Conservation (phyloP, 164 flowering plant species). For the Nelumbo lutea region DNA sequence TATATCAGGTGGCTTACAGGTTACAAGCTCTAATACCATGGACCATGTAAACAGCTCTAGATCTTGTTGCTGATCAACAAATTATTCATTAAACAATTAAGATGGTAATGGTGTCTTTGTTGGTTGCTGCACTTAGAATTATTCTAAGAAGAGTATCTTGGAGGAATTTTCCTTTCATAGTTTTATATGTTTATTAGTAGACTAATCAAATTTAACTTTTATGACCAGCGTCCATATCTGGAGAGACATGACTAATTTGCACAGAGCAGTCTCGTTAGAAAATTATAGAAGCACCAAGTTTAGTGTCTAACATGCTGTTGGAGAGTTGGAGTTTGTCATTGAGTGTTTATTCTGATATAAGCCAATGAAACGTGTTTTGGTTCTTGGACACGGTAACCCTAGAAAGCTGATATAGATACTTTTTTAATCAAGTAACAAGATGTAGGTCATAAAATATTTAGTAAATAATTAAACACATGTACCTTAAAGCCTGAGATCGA, state of each 20-base stretch:
- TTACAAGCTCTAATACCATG: too few species aligned
- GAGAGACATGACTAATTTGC: background rate
- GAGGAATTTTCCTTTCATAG: too few species aligned
- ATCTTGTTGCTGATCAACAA: too few species aligned
- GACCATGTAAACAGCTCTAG: too few species aligned
- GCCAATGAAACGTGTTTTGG: background rate
- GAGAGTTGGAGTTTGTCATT: background rate
- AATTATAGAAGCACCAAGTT: background rate
- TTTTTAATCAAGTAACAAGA: background rate
- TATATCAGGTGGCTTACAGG: too few species aligned
- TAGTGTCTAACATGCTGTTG: background rate
- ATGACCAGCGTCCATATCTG: background rate
- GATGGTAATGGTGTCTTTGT: too few species aligned
- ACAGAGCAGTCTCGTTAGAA: background rate
- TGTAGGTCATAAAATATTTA: background rate
- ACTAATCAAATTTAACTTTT: too few species aligned
- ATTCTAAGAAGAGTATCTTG: too few species aligned
- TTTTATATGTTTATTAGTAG: too few species aligned
- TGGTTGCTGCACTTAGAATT: too few species aligned
- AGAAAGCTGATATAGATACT: background rate
- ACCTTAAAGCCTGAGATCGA: constrained; percentile 96
- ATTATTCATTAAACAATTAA: too few species aligned
- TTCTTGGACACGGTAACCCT: background rate
- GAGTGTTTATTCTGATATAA: background rate
- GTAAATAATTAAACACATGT: background rate